phyloP scores from a whole-genome alignment of 768 basidiomycete species.

The Mycena alexandri region DNA sequence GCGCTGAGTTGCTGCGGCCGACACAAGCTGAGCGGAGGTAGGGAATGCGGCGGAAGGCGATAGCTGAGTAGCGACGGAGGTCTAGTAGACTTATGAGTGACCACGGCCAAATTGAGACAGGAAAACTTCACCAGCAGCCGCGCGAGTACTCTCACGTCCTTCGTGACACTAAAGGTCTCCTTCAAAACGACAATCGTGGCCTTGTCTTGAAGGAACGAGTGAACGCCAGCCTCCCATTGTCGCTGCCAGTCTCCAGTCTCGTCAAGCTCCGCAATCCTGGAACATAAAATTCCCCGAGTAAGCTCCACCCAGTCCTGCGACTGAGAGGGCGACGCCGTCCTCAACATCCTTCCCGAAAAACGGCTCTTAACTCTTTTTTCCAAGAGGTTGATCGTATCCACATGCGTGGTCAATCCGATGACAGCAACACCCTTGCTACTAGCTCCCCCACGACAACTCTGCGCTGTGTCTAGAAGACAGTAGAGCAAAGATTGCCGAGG shows the following conservation, averaged over 20 bases:
- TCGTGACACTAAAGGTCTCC: constrained; percentile 72
- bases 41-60: constrained; percentile 68
- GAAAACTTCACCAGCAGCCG: constrained; percentile 69
- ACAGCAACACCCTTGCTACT: constrained; percentile 82
- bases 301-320: constrained; percentile 64
- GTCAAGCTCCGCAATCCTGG: constrained; percentile 43
- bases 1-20: constrained; percentile 65
- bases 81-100: constrained; percentile 49
- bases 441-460: constrained; percentile 77
- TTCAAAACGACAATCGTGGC: constrained; percentile 59
- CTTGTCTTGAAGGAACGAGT: constrained; percentile 66
- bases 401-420: constrained; percentile 86
- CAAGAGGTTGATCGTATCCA: constrained; percentile 89
- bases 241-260: constrained; percentile 67
- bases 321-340: constrained; percentile 72
- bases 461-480: constrained; percentile 94
- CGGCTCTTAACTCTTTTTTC: constrained; percentile 98
- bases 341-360: constrained; percentile 92
- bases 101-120: neutral
- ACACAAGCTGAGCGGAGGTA: constrained; percentile 56
- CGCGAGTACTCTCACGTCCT: constrained; percentile 69
- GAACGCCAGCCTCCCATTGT: constrained; percentile 70
- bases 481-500: constrained; percentile 94
- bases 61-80: constrained; percentile 58
- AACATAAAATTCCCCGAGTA: constrained; percentile 60